A percentile compares a stretch with the other conserved stretches of the same genome.
Conservation (phyloP, 2,329 filamentous ascomycete species). For the Venturia oleaginea region DNA sequence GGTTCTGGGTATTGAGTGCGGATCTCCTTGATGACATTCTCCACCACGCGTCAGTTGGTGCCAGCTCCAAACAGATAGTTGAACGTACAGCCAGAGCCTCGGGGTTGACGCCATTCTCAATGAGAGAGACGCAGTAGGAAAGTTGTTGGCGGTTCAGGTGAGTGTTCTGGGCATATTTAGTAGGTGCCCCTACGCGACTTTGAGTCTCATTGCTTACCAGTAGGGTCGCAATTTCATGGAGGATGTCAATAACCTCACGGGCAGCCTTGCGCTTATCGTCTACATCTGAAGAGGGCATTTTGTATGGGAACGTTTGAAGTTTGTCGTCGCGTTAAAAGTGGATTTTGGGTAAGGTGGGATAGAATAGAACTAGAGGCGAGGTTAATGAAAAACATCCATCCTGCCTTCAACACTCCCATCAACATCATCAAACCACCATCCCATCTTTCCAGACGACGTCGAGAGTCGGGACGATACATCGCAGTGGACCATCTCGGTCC, state of each 20-base stretch:
- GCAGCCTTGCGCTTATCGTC: slow-evolving; percentile 60
- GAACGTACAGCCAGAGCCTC: slow-evolving; percentile 79
- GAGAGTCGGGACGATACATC: too few species aligned
- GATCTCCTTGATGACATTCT: slow-evolving; percentile 40
- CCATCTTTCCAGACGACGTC: too few species aligned
- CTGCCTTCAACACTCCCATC: background rate
- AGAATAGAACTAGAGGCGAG: background rate
- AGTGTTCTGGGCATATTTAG: slow-evolving; percentile 59
- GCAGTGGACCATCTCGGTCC: too few species aligned
- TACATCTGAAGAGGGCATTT: background rate
- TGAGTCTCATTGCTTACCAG: slow-evolving; percentile 51
- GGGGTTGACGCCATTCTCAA: slow-evolving; percentile 94
- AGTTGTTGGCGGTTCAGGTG: slow-evolving; percentile 83
- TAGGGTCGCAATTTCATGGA: slow-evolving; percentile 79
- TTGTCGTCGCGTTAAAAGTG: background rate
- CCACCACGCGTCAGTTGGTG: slow-evolving; percentile 62
- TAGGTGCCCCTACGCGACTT: background rate
- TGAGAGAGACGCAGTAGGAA: slow-evolving; percentile 90
- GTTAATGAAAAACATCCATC: background rate
- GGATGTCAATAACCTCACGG: slow-evolving; percentile 72
- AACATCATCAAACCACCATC: background rate
- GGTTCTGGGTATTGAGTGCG: slow-evolving; percentile 31
- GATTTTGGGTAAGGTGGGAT: background rate
- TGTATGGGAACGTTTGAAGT: background rate
- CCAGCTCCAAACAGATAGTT: slow-evolving; percentile 35